These are phyloP conservation scores for Fistulifera pelliculosa DNA, from an alignment of 108 stramenopile species.

Conservation along the genomic window DNA sequence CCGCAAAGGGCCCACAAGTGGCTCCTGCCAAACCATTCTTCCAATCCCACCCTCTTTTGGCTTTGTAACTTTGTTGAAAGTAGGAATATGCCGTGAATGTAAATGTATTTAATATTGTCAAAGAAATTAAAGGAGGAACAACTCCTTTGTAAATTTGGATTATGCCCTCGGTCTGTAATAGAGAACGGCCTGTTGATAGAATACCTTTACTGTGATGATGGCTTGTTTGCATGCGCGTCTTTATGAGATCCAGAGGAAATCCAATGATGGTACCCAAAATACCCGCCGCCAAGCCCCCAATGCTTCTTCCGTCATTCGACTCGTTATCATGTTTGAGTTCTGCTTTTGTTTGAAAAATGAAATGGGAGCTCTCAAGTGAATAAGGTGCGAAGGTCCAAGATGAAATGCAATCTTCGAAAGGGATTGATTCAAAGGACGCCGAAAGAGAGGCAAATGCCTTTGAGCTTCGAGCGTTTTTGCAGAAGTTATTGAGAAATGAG, in stretches of 20 bases:
- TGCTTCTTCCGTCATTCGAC: constrained; percentile 16
- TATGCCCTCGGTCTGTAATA: constrained; percentile 68
- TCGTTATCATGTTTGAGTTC: too few species aligned
- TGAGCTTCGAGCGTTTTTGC: too few species aligned
- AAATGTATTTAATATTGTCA: constrained; percentile 78
- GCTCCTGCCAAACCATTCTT: constrained; percentile 71
- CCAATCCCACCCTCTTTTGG: constrained; percentile 60
- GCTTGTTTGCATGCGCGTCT: constrained; percentile 41
- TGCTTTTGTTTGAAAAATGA: too few species aligned
- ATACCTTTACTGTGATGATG: constrained; percentile 24
- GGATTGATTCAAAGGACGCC: too few species aligned
- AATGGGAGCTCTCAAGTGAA: too few species aligned
- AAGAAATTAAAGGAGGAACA: constrained; percentile 68
- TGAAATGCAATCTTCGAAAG: too few species aligned
- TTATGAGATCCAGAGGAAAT: constrained; percentile 72
- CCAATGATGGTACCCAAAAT: constrained; percentile 85
- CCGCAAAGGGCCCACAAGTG: constrained; percentile 61
- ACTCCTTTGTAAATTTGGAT: constrained; percentile 76
- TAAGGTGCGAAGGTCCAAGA: too few species aligned
- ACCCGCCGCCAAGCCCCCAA: constrained; percentile 59
- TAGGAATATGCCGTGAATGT: constrained; percentile 77
- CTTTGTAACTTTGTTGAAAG: constrained; percentile 49
- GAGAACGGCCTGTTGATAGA: constrained; percentile 28
- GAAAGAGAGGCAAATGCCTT: too few species aligned
- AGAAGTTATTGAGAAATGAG: too few species aligned